Base-by-base conservation (phyloP, 2,329 filamentous ascomycete genomes). In the Clonostachys rhizophaga region DNA sequence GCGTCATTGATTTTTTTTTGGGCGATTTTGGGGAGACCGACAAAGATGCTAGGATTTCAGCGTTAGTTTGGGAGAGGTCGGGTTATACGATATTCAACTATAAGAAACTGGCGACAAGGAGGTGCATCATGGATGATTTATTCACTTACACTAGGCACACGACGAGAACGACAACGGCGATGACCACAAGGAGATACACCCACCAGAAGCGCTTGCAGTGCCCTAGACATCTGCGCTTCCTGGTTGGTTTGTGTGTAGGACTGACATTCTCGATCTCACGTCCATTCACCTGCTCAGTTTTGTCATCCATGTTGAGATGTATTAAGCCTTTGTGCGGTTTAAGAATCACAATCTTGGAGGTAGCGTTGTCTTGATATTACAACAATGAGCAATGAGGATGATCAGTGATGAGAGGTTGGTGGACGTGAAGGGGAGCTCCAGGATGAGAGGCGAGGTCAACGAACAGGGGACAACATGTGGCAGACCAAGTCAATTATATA, bases 161-260 rank as follows among this genome's bases (percentile, higher is more conserved):
- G 36, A 82, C 67, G 13, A 86, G 62, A 34, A 81, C 69, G 40
- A 76, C 60, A 41, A 81, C 62, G 50, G 71, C 53, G 48, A 75
- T 58, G 45, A 81, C 60, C 14, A 70, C 59, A 49, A 85, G 65
- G 49, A 84, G 60, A 55, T 83, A 72, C 52, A 72, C 56, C 81
- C 82, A 86, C 83, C 82, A 86, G 55, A 76, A 83, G 54, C 68
- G 71, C 57, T 64, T 71, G 60, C 74, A 75, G 58, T 81, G 77
- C 42, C 70, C 65, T 47, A 65, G 64, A 53, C 67, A 66, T 33
- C 61, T 60, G 49, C 68, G 63, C 52, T 63, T 68, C 59, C 69
- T 71, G 45, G 57, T 45, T 16, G 53, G 42, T 51, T 55, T 57
- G 40, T 50, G 30, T 42, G 54, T 54, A 3, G 35, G 70, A 54